Conservation (phyloP, 1,284 basidiomycete genomes). For the Leccinum pseudoinsigne region DNA sequence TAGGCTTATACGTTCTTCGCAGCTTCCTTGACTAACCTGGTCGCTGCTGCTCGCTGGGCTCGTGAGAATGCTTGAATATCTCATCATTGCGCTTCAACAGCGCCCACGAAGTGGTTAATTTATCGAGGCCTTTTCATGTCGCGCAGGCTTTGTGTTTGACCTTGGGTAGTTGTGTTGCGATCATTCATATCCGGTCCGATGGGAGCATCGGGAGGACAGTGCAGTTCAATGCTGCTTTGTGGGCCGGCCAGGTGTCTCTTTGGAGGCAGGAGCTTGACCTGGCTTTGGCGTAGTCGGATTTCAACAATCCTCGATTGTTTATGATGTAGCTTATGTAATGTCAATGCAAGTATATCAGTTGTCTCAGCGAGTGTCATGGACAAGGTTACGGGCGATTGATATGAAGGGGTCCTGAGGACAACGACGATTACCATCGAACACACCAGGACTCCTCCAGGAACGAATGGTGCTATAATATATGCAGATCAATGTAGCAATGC, state of each 20-base stretch:
- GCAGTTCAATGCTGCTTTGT: conserved; percentile 23
- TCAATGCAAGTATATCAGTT: conserved; percentile 10
- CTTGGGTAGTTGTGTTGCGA: conserved; percentile 50
- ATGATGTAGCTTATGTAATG: conserved; percentile 26
- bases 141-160: conserved; percentile 33
- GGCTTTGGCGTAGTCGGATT: conserved; percentile 48
- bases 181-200: conserved; percentile 26
- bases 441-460: not conserved
- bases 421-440: not conserved
- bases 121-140: conserved; percentile 34
- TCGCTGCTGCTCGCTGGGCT: conserved; percentile 89
- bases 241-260: conserved; percentile 41
- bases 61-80: conserved; percentile 70
- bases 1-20: conserved; percentile 10
- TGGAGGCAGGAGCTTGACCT: conserved; percentile 42
- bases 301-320: conserved; percentile 56
- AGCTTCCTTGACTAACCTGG: conserved; percentile 85
- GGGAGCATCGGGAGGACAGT: conserved; percentile 21
- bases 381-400: not conserved
- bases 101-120: conserved; percentile 55
- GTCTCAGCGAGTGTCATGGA: not conserved
- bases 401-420: not conserved
- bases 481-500: not conserved
- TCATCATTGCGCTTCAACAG: conserved; percentile 85
- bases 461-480: conserved; percentile 2